A percentile compares a stretch with the other conserved stretches of the same genome.
These are phyloP conservation scores for Chalaropsis thielavioides DNA, from an alignment of 2,329 filamentous ascomycete species.

Conservation along the genomic window DNA sequence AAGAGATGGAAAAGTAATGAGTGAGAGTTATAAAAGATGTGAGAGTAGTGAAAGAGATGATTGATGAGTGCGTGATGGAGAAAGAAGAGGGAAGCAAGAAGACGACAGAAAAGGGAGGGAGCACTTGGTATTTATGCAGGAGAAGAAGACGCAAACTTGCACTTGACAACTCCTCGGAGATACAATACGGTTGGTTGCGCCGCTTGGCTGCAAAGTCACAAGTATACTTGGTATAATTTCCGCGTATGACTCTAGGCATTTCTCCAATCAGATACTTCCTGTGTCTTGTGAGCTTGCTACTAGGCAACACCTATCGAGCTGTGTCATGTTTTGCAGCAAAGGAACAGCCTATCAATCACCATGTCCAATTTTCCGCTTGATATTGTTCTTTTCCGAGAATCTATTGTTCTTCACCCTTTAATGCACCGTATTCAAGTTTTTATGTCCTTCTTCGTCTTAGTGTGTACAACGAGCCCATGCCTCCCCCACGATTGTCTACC, in stretches of 20 bases:
- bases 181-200: background rate
- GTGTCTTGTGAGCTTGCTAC: background rate
- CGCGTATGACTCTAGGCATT: background rate
- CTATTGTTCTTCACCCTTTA: too few species aligned
- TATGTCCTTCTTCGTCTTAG: too few species aligned
- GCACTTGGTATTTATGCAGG: background rate
- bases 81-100: background rate
- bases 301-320: background rate
- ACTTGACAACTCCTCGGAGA: background rate
- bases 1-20: background rate
- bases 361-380: too few species aligned
- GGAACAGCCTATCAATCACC: too few species aligned
- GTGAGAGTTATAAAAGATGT: background rate
- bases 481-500: too few species aligned
- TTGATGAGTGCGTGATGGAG: conserved; percentile 6
- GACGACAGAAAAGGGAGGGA: background rate
- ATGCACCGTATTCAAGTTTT: too few species aligned
- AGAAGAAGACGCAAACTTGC: background rate
- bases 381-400: too few species aligned
- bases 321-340: background rate
- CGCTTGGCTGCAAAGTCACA: background rate
- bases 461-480: too few species aligned
- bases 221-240: background rate
- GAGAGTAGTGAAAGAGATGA: background rate
- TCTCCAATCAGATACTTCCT: background rate